Percentiles rank a stretch among this genome's conserved stretches.
phyloP scores from a whole-genome alignment of 139 green algal species.

The Pseudopediastrum boryanum region DNA sequence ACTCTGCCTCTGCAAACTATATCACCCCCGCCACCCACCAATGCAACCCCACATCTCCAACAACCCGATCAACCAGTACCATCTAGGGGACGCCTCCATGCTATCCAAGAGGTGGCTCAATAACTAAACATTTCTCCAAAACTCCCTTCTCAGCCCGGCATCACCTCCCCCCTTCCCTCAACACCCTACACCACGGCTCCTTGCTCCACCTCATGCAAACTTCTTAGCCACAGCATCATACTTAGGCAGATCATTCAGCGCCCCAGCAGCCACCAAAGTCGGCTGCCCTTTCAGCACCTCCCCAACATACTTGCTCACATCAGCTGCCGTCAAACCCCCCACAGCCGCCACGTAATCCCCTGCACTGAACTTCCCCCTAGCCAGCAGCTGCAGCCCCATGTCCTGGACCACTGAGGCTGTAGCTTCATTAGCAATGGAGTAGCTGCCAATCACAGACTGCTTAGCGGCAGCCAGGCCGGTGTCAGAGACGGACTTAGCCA shows the following conservation, averaged over 20 bases:
- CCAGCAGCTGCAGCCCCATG: constrained; percentile 34
- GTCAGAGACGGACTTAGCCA: constrained; percentile 10
- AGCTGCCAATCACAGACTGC: constrained; percentile 26
- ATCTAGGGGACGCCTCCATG: no score
- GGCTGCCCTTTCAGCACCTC: constrained; percentile 14
- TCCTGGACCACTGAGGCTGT: constrained; percentile 33
- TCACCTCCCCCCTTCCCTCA: no score
- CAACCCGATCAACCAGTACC: no score
- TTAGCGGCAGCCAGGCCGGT: constrained; percentile 35
- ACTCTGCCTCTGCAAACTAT: no score
- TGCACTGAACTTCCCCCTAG: constrained; percentile 23
- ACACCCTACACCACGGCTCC: not conserved
- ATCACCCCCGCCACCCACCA: no score
- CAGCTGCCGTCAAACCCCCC: constrained; percentile 10
- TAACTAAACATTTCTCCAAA: no score
- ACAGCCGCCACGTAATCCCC: constrained; percentile 34
- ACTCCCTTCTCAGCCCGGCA: no score
- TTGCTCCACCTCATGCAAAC: not conserved
- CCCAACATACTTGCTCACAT: constrained; percentile 21
- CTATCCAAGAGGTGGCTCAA: no score
- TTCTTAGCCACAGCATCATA: constrained; percentile 24
- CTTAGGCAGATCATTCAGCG: constrained; percentile 18
- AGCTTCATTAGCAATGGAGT: constrained; percentile 21
- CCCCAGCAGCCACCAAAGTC: constrained; percentile 33
- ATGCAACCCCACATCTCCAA: no score